phyloP scores from a whole-genome alignment of 768 basidiomycete genomes.

The Termitomyces sp. region DNA sequence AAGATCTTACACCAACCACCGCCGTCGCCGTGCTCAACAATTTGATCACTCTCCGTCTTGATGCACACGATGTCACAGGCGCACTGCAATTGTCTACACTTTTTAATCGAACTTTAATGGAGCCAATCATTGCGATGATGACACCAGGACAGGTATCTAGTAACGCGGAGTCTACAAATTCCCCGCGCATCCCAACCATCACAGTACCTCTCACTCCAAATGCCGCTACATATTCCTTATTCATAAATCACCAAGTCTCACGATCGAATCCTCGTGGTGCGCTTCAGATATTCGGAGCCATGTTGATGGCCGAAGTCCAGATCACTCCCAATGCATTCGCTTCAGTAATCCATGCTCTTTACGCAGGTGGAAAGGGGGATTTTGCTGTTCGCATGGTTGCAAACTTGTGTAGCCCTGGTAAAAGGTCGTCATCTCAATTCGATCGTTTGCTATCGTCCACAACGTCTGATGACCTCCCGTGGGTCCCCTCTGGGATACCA shows the following conservation, averaged over 20 bases:
- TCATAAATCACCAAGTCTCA: constrained; percentile 50
- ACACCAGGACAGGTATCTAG: neutral
- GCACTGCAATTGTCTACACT: constrained; percentile 43
- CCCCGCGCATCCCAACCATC: constrained; percentile 2
- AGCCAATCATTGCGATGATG: constrained; percentile 19
- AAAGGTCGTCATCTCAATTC: constrained; percentile 23
- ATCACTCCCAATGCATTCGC: constrained; percentile 43
- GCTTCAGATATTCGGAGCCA: constrained; percentile 39
- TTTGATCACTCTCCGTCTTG: constrained; percentile 58
- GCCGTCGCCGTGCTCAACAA: constrained; percentile 63
- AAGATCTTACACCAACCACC: constrained; percentile 28
- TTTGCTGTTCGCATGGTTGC: constrained; percentile 50
- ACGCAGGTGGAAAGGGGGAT: constrained; percentile 36
- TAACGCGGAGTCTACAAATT: neutral
- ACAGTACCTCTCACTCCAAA: constrained; percentile 35
- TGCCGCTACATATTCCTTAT: constrained; percentile 54
- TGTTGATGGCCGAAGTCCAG: constrained; percentile 35
- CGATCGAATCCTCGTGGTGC: constrained; percentile 40
- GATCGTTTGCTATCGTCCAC: constrained; percentile 16
- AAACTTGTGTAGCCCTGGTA: constrained; percentile 32
- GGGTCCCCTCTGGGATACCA: constrained; percentile 22
- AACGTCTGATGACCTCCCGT: constrained; percentile 19
- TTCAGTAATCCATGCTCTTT: constrained; percentile 56
- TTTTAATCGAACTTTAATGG: constrained; percentile 31
- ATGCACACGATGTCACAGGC: constrained; percentile 42